A percentile compares a stretch with the other conserved stretches of the same genome.
Conservation (phyloP, 345 rosid genomes). For the Rhizophora apiculata region DNA sequence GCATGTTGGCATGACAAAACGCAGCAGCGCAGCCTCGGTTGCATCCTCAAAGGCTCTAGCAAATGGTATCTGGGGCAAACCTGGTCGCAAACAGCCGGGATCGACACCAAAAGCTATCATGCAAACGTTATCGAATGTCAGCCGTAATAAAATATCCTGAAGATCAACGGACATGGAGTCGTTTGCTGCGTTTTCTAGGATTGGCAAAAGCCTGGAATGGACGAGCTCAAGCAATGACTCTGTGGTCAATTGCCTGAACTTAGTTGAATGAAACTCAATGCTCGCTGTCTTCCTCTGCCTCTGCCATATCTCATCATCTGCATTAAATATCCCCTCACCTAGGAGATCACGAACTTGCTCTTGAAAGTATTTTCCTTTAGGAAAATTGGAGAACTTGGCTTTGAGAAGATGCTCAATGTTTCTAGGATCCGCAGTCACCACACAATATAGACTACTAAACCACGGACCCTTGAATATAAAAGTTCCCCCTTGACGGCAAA, state of each 20-base stretch:
- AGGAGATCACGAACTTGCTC: slow-evolving; percentile 70
- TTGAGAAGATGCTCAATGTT: slow-evolving; percentile 88
- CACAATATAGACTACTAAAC: slow-evolving; percentile 72
- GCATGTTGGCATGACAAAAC: slow-evolving; percentile 76
- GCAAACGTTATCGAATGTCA: slow-evolving; percentile 89
- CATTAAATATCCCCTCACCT: slow-evolving; percentile 84
- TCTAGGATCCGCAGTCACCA: slow-evolving; percentile 78
- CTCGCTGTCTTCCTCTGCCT: slow-evolving; percentile 83
- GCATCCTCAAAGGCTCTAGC: slow-evolving; percentile 91
- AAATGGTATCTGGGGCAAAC: slow-evolving; percentile 67
- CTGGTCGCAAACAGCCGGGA: slow-evolving; percentile 70
- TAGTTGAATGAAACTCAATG: slow-evolving; percentile 87
- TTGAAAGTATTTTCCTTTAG: slow-evolving; percentile 75
- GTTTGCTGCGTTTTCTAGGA: slow-evolving; percentile 50
- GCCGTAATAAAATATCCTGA: slow-evolving; percentile 71
- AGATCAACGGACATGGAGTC: slow-evolving; percentile 52
- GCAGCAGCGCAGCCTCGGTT: slow-evolving; percentile 64
- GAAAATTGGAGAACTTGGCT: slow-evolving; percentile 74
- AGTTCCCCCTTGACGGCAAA: slow-evolving; percentile 65
- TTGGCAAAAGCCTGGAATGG: slow-evolving; percentile 67
- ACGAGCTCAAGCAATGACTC: slow-evolving; percentile 71
- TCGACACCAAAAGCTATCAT: slow-evolving; percentile 95
- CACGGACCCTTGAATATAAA: slow-evolving; percentile 75
- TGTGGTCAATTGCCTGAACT: slow-evolving; percentile 65
- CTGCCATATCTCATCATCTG: slow-evolving; percentile 85